Percentiles rank a stretch among this genome's conserved stretches.
phyloP scores from a whole-genome alignment of 306 rosid species.

The Casuarina equisetifolia region DNA sequence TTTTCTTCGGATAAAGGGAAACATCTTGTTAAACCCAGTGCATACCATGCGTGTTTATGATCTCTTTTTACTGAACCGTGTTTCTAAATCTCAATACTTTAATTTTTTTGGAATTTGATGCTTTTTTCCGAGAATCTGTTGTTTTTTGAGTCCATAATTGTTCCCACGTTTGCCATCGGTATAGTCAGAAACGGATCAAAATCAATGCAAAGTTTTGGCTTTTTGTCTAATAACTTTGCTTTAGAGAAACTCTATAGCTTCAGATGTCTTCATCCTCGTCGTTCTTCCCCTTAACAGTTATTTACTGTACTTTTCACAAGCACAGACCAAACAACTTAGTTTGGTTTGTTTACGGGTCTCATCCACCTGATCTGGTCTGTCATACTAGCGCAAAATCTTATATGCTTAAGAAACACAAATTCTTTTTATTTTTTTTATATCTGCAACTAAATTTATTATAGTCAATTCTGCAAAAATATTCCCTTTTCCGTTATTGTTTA shows the following conservation, averaged over 20 bases:
- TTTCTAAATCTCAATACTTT: neutral
- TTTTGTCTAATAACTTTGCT: neutral
- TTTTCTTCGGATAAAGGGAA: neutral
- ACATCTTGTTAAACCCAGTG: neutral
- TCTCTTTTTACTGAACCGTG: neutral
- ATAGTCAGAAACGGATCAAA: neutral
- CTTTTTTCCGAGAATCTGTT: neutral
- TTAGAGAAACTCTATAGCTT: neutral
- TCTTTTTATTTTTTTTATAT: neutral
- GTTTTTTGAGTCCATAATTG: neutral
- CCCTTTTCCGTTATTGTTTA: neutral
- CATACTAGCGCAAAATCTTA: neutral
- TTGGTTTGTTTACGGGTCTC: neutral
- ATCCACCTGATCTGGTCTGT: neutral
- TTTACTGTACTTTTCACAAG: neutral
- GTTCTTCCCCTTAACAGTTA: neutral
- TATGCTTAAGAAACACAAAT: neutral
- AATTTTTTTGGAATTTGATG: neutral
- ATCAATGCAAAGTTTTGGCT: neutral
- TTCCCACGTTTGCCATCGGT: neutral
- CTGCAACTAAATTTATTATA: neutral
- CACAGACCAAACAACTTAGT: neutral
- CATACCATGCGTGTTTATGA: neutral
- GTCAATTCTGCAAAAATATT: neutral
- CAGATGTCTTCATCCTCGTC: neutral